These are phyloP conservation scores for Pseudoscleropodium purum DNA, from an alignment of 225 moss, liverwort and hornwort species.

Conservation along the genomic window DNA sequence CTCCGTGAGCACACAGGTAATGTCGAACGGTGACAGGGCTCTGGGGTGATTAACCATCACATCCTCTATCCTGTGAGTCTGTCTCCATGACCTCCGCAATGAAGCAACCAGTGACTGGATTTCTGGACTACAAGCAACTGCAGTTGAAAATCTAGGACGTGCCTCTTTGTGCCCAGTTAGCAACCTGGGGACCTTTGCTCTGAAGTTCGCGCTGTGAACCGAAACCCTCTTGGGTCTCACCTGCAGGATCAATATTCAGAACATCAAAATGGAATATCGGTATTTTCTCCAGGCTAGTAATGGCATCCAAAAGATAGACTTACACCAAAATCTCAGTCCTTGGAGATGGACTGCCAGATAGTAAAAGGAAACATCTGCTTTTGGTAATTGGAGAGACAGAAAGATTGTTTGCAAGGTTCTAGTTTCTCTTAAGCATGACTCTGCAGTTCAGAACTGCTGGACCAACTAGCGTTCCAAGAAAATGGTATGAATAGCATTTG, in stretches of 20 bases:
- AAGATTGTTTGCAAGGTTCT: not conserved
- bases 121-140: conserved; percentile 30
- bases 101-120: conserved; percentile 21
- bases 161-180: conserved; percentile 18
- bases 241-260: conserved; percentile 4
- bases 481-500: not conserved
- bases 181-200: conserved; percentile 20
- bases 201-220: not conserved
- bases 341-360: not conserved
- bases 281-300: not conserved
- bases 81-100: conserved; percentile 28
- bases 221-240: conserved; percentile 22
- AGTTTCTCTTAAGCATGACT: not conserved
- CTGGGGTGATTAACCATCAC: conserved; percentile 39
- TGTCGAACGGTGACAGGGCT: conserved; percentile 45
- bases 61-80: conserved; percentile 29
- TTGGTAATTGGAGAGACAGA: not conserved
- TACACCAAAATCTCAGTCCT: not conserved
- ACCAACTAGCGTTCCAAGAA: not conserved
- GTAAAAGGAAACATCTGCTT: not conserved
- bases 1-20: conserved; percentile 72
- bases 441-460: not conserved
- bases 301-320: not conserved
- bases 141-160: conserved; percentile 32
- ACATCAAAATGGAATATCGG: not conserved